phyloP scores from a whole-genome alignment of 2,329 filamentous ascomycete species.

The Geosmithia morbida region DNA sequence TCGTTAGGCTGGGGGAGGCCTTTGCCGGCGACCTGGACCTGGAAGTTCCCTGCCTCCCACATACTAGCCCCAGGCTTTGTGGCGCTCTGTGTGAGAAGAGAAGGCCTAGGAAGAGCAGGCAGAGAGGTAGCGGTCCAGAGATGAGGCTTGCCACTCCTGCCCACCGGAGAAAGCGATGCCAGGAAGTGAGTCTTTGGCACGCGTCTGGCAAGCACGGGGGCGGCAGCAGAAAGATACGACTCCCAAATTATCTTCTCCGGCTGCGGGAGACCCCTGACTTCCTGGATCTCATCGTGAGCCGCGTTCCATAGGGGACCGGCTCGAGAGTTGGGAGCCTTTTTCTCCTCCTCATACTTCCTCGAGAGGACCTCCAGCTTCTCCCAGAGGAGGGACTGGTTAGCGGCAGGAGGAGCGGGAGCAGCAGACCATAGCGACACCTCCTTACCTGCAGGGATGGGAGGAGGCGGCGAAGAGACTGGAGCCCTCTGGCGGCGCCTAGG shows the following conservation, averaged over 20 bases:
- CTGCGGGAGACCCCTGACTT: not conserved
- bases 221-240: slow-evolving; percentile 9
- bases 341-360: not conserved
- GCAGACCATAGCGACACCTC: not conserved
- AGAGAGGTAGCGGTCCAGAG: not conserved
- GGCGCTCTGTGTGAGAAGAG: not conserved
- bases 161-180: not conserved
- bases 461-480: not conserved
- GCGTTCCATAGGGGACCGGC: not conserved
- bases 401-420: not conserved
- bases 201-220: not conserved
- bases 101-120: not conserved
- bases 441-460: not conserved
- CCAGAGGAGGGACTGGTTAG: not conserved
- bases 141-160: not conserved
- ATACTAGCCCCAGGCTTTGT: not conserved
- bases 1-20: slow-evolving; percentile 20
- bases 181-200: not conserved
- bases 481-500: not conserved
- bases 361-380: not conserved
- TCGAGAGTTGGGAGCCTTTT: not conserved
- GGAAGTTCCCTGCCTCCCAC: slow-evolving; percentile 2
- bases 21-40: not conserved
- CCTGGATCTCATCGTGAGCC: not conserved
- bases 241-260: slow-evolving; percentile 15